Evolutionary conservation across 179 eudicot species (phyloP), one percentile per base, ranked within the genome.

Genomic region (Silene noctiflora): DNA sequence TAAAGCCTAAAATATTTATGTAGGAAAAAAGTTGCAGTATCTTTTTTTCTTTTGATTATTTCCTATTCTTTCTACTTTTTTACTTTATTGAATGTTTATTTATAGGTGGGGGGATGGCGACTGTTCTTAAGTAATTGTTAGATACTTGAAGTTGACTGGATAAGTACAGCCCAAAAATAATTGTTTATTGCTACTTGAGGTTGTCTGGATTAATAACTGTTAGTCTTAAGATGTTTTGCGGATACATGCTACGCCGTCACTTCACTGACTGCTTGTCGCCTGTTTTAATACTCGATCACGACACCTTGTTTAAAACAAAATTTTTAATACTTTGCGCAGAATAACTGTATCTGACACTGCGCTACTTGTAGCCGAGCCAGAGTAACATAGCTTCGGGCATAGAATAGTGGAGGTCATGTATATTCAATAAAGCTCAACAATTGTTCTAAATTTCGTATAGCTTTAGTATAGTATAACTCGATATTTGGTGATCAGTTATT

Each of bases 31-130:
- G 63, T 51, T 55, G 42, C 25, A 31, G 73, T 12, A 70, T 51
- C 12, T 68, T 44, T 72, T 71, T 39, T 29, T 31, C 13, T 81
- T 60, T 60, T 60, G 16, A 20, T 27, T 42, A n/a, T 56, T 17
- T 42, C 12, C 48, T 42, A 55, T 39, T 63, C 14, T 24, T 77
- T 25, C 42, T 61, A 29, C 1, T 19, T 60, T 61, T 6, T 29
- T 53, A 14, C 4, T 71, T 61, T 12, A 24, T 56, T n/a, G 73
- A 71, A 16, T 33, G 58, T 68, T 77, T 77, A 44, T 67, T 7
- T 4, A 17, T 67, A 24, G 75, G 42, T 61, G 39, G 74, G 14
- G 17, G 11, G 8, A 25, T 62, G 75, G 75, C 77, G 70, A 76
- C 72, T 67, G 44, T 62, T 73, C 42, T 35, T 35, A 35, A 6